Base-by-base conservation (phyloP, 345 rosid genomes). In the Sapria himalayana region DNA sequence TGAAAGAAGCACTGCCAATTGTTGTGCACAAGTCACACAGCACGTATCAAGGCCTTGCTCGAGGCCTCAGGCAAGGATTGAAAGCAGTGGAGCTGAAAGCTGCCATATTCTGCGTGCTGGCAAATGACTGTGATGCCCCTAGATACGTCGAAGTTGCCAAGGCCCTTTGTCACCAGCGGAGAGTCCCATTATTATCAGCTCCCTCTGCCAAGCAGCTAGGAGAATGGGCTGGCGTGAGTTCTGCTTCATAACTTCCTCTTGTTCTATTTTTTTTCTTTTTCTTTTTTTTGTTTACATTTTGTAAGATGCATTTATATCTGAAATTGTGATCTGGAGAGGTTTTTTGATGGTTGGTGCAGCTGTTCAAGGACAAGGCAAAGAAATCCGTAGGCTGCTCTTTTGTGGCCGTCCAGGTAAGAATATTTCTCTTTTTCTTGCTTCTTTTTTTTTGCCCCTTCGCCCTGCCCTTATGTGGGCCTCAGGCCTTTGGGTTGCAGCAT, bases 221-320 rank as follows among this genome's bases (percentile, higher is more conserved):
- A 20, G 94, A 84, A 55, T 84, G 94, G 94, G 86, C 82, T 44
- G 92, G 92, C 22, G 92, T 82, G 66, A 69, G 86, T 75, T 7
- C 14, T n/a, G 1, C 4, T 25, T 12, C 12, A 31, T 4, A 7
- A 17, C 16, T 7, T 1, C 32, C 16, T 15, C 25, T 20, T 10
- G 12, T 24, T 25, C 25, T 15, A 3, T 16, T 0, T 4, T 31
- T 33, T 0, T 9, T 11, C 4, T 15, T 20, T 7, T 9, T 20
- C 33, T 47, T 9, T 5, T 33, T 25, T 25, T 18, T n/a, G 7
- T 23, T 11, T 2, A 5, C 8, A 14, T 11, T 16, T 17, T 10
- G 15, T 13, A 1, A 6, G 2, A 11, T n/a, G 3, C 13, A 5
- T 16, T 42, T 42, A n/a, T 31, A 8, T 13, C 3, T 15, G 0